Evolutionary conservation across 208 protist genomes (phyloP).

Genomic region (Leishmania martiniquensis): DNA sequence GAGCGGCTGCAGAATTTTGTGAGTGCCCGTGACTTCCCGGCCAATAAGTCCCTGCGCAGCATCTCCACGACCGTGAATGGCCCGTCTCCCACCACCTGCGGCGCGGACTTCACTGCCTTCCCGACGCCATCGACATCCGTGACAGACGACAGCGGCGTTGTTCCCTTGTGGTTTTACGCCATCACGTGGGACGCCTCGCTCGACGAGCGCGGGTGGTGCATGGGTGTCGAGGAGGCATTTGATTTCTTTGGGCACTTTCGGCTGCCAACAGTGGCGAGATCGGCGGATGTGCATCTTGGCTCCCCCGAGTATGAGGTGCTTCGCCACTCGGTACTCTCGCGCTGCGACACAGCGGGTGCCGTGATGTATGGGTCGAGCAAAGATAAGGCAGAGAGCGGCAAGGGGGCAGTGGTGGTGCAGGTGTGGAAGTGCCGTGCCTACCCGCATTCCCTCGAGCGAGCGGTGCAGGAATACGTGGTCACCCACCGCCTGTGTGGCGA

Average conservation of each 20-base stretch:
- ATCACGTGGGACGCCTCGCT: constrained; percentile 46
- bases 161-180: constrained; percentile 69
- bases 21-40: not conserved
- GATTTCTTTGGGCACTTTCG: constrained; percentile 44
- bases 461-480: constrained; percentile 75
- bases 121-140: not conserved
- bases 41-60: not conserved
- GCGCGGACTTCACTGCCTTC: constrained; percentile 3
- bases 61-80: not conserved
- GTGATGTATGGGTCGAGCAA: constrained; percentile 69
- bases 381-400: not conserved
- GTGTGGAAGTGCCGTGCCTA: constrained; percentile 78
- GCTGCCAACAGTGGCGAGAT: constrained; percentile 39
- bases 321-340: constrained; percentile 35
- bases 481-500: constrained; percentile 59
- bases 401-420: constrained; percentile 44
- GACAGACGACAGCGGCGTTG: not conserved
- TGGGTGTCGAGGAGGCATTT: constrained; percentile 40
- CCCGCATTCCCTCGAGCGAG: constrained; percentile 63
- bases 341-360: constrained; percentile 57
- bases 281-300: constrained; percentile 29
- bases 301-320: constrained; percentile 44
- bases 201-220: constrained; percentile 50
- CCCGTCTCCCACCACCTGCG: not conserved
- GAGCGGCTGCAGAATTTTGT: constrained; percentile 64